A percentile compares a stretch with the other conserved stretches of the same genome.
These are phyloP conservation scores for Paracamarosporium sp. DNA, from an alignment of 2,329 filamentous ascomycete genomes.

Conservation along the genomic window DNA sequence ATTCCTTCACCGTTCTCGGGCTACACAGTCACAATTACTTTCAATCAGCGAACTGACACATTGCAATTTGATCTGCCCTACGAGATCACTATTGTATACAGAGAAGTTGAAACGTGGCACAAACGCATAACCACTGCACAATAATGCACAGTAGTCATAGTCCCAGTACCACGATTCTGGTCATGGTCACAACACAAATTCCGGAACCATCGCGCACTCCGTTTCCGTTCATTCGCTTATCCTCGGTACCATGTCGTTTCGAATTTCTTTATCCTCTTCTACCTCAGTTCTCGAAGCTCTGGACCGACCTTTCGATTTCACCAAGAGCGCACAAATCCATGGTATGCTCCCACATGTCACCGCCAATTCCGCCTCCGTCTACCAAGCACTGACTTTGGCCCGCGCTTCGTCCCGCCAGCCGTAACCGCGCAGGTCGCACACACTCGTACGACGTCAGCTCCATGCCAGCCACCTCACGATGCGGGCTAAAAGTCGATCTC, in stretches of 20 bases:
- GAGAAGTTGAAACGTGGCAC: too few species aligned
- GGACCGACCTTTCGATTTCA: not conserved
- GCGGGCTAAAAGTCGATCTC: not conserved
- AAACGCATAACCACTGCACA: not conserved
- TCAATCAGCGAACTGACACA: too few species aligned
- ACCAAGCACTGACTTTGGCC: not conserved
- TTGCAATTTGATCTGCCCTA: too few species aligned
- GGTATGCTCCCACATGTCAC: not conserved
- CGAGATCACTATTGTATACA: too few species aligned
- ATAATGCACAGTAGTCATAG: not conserved
- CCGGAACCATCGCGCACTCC: not conserved
- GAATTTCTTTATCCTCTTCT: not conserved
- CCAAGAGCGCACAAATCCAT: not conserved
- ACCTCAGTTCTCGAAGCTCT: not conserved
- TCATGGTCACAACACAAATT: not conserved
- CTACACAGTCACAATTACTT: too few species aligned
- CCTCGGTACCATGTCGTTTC: not conserved
- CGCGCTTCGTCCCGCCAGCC: constrained; percentile 2
- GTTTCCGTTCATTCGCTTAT: not conserved
- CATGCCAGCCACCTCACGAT: not conserved
- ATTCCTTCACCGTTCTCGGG: too few species aligned
- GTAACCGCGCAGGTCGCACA: not conserved
- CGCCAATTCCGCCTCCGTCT: not conserved
- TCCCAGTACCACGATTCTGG: not conserved
- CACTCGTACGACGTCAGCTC: not conserved